These are phyloP conservation scores for Suillus paluster DNA, from an alignment of 768 basidiomycete genomes.

Conservation along the genomic window DNA sequence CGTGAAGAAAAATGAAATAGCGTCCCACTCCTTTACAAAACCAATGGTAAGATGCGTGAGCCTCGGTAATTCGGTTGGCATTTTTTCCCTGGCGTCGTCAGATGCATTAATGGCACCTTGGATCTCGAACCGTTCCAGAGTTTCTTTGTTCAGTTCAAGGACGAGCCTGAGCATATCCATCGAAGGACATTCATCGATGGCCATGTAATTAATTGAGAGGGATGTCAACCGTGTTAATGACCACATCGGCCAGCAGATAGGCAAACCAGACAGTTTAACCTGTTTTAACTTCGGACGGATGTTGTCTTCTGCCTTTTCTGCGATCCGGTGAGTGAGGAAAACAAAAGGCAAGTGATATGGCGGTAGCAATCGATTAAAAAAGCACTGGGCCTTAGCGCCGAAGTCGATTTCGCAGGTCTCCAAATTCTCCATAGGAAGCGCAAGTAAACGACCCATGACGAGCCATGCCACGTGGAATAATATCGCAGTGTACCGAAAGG, in stretches of 20 bases:
- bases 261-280: neutral
- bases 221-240: constrained; percentile 10
- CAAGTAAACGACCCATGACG: neutral
- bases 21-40: constrained; percentile 9
- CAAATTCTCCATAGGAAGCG: constrained; percentile 8
- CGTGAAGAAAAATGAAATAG: neutral
- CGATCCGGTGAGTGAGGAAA: neutral
- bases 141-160: neutral
- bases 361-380: neutral
- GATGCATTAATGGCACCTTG: constrained; percentile 3
- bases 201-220: constrained; percentile 11
- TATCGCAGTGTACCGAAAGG: constrained; percentile 9
- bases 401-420: constrained; percentile 9
- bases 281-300: constrained; percentile 4
- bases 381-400: neutral
- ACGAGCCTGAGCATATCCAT: neutral
- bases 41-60: constrained; percentile 10
- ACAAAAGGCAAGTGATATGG: neutral
- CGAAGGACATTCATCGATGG: constrained; percentile 1
- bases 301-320: too few relatives aligned
- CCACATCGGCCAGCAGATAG: constrained; percentile 12
- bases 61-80: constrained; percentile 7
- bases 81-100: too few relatives aligned
- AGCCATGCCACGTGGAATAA: neutral
- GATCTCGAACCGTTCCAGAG: constrained; percentile 13